A percentile compares a stretch with the other conserved stretches of the same genome.
These are phyloP conservation scores for Aspergillus biplanus DNA, from an alignment of 495 filamentous ascomycete species.

Conservation along the genomic window DNA sequence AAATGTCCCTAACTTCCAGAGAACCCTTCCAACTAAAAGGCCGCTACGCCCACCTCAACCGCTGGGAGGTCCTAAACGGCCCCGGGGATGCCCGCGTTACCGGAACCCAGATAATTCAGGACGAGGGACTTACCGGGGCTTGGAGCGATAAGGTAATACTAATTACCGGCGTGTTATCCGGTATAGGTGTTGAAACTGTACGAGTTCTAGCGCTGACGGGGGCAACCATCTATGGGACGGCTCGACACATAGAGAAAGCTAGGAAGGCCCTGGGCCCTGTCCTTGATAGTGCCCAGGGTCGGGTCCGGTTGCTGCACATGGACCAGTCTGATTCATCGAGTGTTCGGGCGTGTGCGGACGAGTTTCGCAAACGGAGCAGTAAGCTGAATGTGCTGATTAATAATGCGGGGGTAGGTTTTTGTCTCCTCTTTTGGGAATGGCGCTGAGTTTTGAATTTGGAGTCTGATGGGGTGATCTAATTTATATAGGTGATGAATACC, in stretches of 20 bases:
- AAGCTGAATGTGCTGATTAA: conserved; percentile 29
- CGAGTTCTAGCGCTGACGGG: conserved; percentile 50
- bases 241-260: conserved; percentile 46
- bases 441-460: no score
- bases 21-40: conserved; percentile 9
- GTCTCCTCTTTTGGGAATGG: no score
- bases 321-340: conserved; percentile 49
- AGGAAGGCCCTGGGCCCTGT: conserved; percentile 35
- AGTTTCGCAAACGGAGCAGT: conserved; percentile 35
- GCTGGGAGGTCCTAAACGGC: conserved; percentile 31
- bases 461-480: no score
- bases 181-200: conserved; percentile 56
- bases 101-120: conserved; percentile 47
- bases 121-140: conserved; percentile 33
- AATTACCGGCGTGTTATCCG: conserved; percentile 70
- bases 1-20: neutral
- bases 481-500: conserved; percentile 19
- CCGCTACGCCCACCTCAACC: conserved; percentile 1
- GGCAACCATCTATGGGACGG: conserved; percentile 51
- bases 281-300: conserved; percentile 22
- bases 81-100: conserved; percentile 53
- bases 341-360: conserved; percentile 47
- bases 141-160: conserved; percentile 60
- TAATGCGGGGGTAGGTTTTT: neutral
- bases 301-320: conserved; percentile 40